These are phyloP conservation scores for Kernera saxatilis DNA, from an alignment of 345 rosid species.

Conservation along the genomic window DNA sequence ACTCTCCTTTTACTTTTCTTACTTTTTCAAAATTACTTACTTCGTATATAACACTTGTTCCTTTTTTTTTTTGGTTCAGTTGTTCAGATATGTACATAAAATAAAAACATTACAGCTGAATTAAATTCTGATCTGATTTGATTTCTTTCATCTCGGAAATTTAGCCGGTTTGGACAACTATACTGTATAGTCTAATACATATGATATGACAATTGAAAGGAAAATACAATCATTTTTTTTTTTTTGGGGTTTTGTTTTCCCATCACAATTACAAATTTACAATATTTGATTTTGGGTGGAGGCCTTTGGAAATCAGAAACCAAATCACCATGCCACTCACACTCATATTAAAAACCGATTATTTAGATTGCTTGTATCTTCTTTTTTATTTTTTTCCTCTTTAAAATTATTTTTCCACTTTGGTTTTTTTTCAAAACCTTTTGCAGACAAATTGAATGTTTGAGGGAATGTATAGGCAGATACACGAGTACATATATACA, in stretches of 20 bases:
- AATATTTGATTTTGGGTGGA: constrained; percentile 14
- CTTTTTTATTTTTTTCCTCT: neutral
- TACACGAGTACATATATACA: neutral
- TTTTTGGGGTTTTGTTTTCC: neutral
- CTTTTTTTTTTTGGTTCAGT: no score
- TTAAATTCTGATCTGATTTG: no score
- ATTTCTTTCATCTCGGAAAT: no score
- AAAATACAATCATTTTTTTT: neutral
- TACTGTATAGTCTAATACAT: no score
- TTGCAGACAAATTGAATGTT: constrained; percentile 21
- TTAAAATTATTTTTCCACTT: neutral
- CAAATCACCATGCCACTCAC: constrained; percentile 13
- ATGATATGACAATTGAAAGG: neutral
- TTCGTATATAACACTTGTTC: neutral
- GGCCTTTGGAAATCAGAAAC: constrained; percentile 4
- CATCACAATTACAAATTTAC: neutral
- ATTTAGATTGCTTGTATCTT: constrained; percentile 8
- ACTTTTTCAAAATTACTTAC: neutral
- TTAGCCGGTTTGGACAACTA: no score
- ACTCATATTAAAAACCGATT: neutral
- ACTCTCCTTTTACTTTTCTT: constrained; percentile 28
- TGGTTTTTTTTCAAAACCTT: neutral
- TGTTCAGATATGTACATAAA: no score
- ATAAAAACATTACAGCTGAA: no score
- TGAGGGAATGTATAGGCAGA: constrained; percentile 2